Evolutionary conservation across 2,329 filamentous ascomycete species (phyloP).

Genomic region (Pezicula carpinea): DNA sequence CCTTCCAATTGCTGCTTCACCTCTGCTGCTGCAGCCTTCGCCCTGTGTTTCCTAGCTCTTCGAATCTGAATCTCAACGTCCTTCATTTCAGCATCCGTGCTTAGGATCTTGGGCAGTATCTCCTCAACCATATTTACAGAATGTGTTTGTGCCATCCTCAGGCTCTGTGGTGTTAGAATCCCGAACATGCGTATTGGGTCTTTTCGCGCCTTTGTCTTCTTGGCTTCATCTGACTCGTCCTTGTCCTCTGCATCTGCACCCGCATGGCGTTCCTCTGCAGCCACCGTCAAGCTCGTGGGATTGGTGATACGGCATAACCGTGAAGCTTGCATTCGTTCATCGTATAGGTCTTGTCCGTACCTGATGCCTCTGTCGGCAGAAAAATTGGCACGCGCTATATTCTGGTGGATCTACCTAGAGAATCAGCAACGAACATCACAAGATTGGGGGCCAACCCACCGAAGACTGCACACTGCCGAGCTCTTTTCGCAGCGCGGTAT

Average conservation of each 20-base stretch:
- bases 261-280: slow-evolving; percentile 47
- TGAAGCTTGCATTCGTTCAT: slow-evolving; percentile 65
- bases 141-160: slow-evolving; percentile 53
- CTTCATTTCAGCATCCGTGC: slow-evolving; percentile 56
- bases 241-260: slow-evolving; percentile 32
- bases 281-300: slow-evolving; percentile 25
- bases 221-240: slow-evolving; percentile 1
- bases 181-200: slow-evolving; percentile 57
- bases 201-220: slow-evolving; percentile 9
- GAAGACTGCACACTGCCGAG: slow-evolving; percentile 50
- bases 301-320: slow-evolving; percentile 36
- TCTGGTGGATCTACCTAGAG: slow-evolving; percentile 17
- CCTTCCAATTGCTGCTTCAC: slow-evolving; percentile 1
- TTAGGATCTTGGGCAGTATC: slow-evolving; percentile 52
- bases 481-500: slow-evolving; percentile 52
- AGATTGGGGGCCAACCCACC: slow-evolving; percentile 30
- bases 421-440: not conserved
- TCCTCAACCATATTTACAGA: slow-evolving; percentile 53
- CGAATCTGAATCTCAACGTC: slow-evolving; percentile 66
- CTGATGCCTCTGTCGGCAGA: slow-evolving; percentile 55
- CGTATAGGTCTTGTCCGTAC: slow-evolving; percentile 68
- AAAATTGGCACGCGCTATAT: slow-evolving; percentile 71
- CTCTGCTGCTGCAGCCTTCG: slow-evolving; percentile 8
- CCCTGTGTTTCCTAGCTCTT: slow-evolving; percentile 39
- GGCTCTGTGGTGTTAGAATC: slow-evolving; percentile 42